phyloP scores from a whole-genome alignment of 805 yeast genomes.

The Nadsonia fulvescens region DNA sequence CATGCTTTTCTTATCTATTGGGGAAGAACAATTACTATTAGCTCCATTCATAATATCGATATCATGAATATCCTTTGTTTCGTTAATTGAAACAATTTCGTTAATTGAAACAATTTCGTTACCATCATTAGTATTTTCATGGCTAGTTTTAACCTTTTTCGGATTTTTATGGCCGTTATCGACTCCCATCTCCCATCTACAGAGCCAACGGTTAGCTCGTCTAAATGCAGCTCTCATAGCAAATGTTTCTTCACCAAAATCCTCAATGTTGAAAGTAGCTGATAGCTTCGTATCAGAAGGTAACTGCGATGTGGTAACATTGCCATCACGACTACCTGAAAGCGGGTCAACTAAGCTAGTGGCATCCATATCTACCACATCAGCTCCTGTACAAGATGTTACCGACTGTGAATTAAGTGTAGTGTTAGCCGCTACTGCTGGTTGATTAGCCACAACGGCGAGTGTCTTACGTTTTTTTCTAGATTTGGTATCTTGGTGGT shows the following conservation, averaged over 20 bases:
- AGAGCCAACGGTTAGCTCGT: constrained; percentile 14
- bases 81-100: no score
- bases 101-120: no score
- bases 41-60: no score
- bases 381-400: constrained; percentile 1
- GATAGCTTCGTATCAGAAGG: neutral
- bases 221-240: constrained; percentile 12
- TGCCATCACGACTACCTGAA: neutral
- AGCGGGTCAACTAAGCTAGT: neutral
- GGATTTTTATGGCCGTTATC: no score
- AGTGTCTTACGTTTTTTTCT: constrained; percentile 1
- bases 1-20: no score
- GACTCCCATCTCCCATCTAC: no score
- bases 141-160: no score
- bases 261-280: constrained; percentile 7
- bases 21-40: no score
- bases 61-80: no score
- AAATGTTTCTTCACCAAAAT: constrained; percentile 15
- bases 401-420: neutral
- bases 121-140: no score
- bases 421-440: neutral
- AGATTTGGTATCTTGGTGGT: constrained; percentile 1
- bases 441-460: constrained; percentile 2
- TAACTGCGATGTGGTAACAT: neutral
- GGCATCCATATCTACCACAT: neutral